A percentile compares a stretch with the other conserved stretches of the same genome.
phyloP scores from a whole-genome alignment of 2,329 filamentous ascomycete species.

The Anthostomella pinea region DNA sequence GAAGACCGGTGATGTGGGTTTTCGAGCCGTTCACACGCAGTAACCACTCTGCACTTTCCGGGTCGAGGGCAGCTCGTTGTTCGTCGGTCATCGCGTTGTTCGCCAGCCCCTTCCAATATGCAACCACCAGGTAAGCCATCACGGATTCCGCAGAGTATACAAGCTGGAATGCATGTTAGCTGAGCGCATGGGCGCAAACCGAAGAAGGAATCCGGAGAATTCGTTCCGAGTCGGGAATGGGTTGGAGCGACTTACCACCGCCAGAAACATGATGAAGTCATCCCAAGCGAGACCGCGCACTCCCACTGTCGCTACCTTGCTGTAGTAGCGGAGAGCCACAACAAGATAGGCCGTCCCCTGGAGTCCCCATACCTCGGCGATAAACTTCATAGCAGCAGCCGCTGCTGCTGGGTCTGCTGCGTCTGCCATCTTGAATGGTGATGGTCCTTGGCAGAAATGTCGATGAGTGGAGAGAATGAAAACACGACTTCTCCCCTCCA shows the following conservation, averaged over 20 bases:
- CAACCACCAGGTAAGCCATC: slow-evolving; percentile 25
- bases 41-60: slow-evolving; percentile 14
- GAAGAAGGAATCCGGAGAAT: neutral
- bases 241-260: slow-evolving; percentile 15
- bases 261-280: slow-evolving; percentile 22
- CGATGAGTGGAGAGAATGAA: neutral
- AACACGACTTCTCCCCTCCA: no score
- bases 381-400: slow-evolving; percentile 12
- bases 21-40: slow-evolving; percentile 24
- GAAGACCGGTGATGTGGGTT: slow-evolving; percentile 21
- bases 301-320: slow-evolving; percentile 15
- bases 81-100: slow-evolving; percentile 25
- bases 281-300: slow-evolving; percentile 19
- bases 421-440: slow-evolving; percentile 9
- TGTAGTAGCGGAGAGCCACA: slow-evolving; percentile 23
- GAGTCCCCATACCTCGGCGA: slow-evolving; percentile 26
- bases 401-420: no score
- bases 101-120: slow-evolving; percentile 24
- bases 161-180: slow-evolving; percentile 11
- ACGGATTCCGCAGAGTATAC: slow-evolving; percentile 24
- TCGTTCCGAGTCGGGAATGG: neutral
- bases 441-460: neutral
- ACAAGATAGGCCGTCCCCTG: slow-evolving; percentile 23
- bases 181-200: no score
- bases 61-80: slow-evolving; percentile 17